Base-by-base conservation (phyloP, 164 flowering plant genomes). In the Chimonanthus praecox region DNA sequence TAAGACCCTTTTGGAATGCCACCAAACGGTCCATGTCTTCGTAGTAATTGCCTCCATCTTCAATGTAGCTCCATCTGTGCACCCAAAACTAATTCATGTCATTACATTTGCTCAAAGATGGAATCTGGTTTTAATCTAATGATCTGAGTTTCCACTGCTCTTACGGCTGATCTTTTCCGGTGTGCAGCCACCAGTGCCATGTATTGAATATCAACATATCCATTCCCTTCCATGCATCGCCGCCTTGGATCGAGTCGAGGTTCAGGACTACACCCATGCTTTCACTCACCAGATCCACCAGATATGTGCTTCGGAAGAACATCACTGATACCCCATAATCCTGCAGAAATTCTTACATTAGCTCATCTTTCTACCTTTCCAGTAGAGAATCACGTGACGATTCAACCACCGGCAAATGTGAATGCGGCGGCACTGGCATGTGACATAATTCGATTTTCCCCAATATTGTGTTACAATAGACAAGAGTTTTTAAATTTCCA, bases 101-200 rank as follows among this genome's bases (percentile, higher is more conserved):
- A 18, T 66, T 66, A 16, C 47, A 44, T 66, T 66, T 66, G 68
- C 44, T 21, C 13, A 33, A 33, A 33, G 33, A 33, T 33, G 33
- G 33, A 33, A 46, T 66, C 46, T 5, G 49, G 15, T 4, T 21
- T n/a, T 62, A 63, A 4, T 18, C 10, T 8, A 64, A 20, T 47
- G 5, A 18, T 4, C 2, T 4, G 11, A 71, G 49, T 62, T 62
- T 21, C 13, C 2, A 49, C 13, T 49, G 49, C 16, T 13, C 83
- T 11, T 87, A 91, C 97, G 87, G 78, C 77, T 92, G 97, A 68
- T 81, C 71, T 7, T 67, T 76, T 67, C 98, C 99, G 3, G 43
- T 85, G 85, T 91, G 99, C 6, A 83, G 77, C 99, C 99, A 96
- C 99, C 98, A 95, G 58, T 90, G 99, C 94, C 98, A 92, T 1